Evolutionary conservation across 768 basidiomycete species (phyloP), one percentile per base, ranked within the genome.

Genomic region (Auricularia sp.): DNA sequence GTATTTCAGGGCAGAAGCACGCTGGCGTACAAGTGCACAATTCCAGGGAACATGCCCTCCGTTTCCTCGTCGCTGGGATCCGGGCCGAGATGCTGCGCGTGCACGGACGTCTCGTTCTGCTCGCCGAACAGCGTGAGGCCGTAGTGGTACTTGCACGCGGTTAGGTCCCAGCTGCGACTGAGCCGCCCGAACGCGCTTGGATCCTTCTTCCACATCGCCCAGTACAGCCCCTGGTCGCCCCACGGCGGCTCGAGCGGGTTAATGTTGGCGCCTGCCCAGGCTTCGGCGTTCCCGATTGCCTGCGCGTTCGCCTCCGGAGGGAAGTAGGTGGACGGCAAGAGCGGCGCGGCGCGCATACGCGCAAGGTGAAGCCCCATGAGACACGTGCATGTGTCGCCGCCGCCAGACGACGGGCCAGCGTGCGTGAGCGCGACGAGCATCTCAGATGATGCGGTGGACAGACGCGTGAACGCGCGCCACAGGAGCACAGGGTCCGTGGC

Each of bases 171-270:
- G 58, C 62, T 60, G 7, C 63, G 36, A 39, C 62, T 62, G 8
- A 69, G 64, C 33, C 65, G 59, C n/a, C 64, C 62, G 39, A 66
- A 67, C 29, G 14, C 61, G 33, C 65, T 44, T 7, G 66, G 66
- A 14, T 53, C 36, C 12, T 36, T 42, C 33, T 67, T 36, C 67
- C 64, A 69, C 23, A 69, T 66, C 18, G 67, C 67, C 43, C 63
- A 67, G 65, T 66, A 69, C 36, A 69, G 61, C 21, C 68, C 68
- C 61, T 69, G 68, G 65, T 69, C 68, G n/a, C 68, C 68, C 53
- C 66, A 69, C 12, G 43, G 58, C 11, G 68, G 68, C n/a, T 66
- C 64, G 16, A 54, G 23, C 3, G 67, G 67, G 47, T 69, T 65
- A 33, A 66, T 29, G 16, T 18, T 7, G 7, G 56, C 56, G 23